Percentiles rank a stretch among this genome's conserved stretches.
phyloP scores from a whole-genome alignment of 108 stramenopile species.

The Stephanodiscus minutulus region DNA sequence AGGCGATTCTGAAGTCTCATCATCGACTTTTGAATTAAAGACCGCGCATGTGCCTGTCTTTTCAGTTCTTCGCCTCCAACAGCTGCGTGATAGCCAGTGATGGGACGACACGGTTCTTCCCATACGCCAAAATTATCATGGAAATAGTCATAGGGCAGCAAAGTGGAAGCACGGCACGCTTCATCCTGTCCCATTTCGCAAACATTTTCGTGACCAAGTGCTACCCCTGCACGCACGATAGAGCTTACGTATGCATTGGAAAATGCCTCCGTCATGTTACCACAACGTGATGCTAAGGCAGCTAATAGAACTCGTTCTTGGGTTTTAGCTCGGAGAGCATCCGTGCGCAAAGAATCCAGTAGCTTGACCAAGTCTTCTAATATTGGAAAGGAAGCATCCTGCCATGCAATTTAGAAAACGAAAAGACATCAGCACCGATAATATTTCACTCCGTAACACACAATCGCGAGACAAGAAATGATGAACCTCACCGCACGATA shows the following conservation, averaged over 20 bases:
- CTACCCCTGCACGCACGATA: conserved; percentile 83
- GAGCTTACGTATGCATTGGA: conserved; percentile 83
- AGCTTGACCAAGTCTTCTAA: conserved; percentile 57
- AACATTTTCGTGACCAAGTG: conserved; percentile 78
- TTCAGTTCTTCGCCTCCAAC: conserved; percentile 70
- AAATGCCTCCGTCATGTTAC: conserved; percentile 81
- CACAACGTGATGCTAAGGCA: conserved; percentile 57
- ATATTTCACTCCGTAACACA: neutral
- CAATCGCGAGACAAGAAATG: neutral
- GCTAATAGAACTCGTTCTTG: conserved; percentile 80
- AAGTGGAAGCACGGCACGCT: conserved; percentile 64
- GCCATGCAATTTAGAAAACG: neutral
- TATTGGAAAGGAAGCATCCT: conserved; percentile 56
- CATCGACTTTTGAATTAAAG: conserved; percentile 83
- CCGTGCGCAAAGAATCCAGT: conserved; percentile 66
- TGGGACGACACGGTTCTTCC: conserved; percentile 86
- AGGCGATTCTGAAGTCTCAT: conserved; percentile 81
- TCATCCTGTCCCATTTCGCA: conserved; percentile 83
- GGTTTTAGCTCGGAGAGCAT: conserved; percentile 67
- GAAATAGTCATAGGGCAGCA: conserved; percentile 85
- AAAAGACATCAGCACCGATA: neutral
- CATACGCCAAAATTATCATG: conserved; percentile 73
- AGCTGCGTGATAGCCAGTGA: conserved; percentile 53
- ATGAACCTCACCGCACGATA: conserved; percentile 37
- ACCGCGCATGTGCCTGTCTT: conserved; percentile 74